These are phyloP conservation scores for Penicillium glabrum DNA, from an alignment of 2,329 filamentous ascomycete species.

Conservation along the genomic window DNA sequence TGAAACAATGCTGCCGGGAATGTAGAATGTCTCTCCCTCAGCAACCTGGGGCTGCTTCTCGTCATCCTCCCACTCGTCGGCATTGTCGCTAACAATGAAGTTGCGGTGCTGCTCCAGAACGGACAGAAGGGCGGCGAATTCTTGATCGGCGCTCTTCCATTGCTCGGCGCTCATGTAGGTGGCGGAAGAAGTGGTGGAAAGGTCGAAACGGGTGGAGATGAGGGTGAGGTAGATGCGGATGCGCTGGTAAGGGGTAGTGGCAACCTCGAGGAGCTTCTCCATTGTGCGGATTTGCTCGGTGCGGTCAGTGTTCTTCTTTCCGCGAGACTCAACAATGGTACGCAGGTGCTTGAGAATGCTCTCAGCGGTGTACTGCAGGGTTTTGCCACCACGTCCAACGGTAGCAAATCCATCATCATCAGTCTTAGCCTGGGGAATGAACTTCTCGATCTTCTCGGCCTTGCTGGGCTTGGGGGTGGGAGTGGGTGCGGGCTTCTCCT, in stretches of 20 bases:
- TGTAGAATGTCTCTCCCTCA: constrained; percentile 76
- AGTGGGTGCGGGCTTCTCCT: constrained; percentile 50
- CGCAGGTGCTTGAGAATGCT: constrained; percentile 97
- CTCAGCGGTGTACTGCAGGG: constrained; percentile 90
- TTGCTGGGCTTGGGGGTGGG: constrained; percentile 53
- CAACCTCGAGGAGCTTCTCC: constrained; percentile 92
- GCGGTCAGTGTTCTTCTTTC: constrained; percentile 98
- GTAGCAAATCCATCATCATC: constrained; percentile 87
- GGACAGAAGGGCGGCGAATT: constrained; percentile 74
- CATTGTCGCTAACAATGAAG: constrained; percentile 83
- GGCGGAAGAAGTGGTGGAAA: constrained; percentile 70
- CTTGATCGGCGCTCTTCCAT: constrained; percentile 92
- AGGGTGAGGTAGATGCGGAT: constrained; percentile 89
- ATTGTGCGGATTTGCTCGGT: constrained; percentile 93
- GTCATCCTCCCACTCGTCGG: constrained; percentile 98
- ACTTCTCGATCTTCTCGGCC: constrained; percentile 34
- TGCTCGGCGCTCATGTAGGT: constrained; percentile 91
- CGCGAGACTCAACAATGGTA: constrained; percentile 89
- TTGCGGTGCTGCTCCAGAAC: constrained; percentile 77
- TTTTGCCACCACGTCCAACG: constrained; percentile 84
- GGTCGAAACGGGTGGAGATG: constrained; percentile 91
- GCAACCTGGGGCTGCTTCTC: constrained; percentile 81
- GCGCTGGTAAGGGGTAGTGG: constrained; percentile 86
- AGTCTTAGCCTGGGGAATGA: constrained; percentile 47
- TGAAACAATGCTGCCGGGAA: constrained; percentile 91